Evolutionary conservation across 2,329 filamentous ascomycete genomes (phyloP).

Genomic region (Dactylonectria macrodidyma): DNA sequence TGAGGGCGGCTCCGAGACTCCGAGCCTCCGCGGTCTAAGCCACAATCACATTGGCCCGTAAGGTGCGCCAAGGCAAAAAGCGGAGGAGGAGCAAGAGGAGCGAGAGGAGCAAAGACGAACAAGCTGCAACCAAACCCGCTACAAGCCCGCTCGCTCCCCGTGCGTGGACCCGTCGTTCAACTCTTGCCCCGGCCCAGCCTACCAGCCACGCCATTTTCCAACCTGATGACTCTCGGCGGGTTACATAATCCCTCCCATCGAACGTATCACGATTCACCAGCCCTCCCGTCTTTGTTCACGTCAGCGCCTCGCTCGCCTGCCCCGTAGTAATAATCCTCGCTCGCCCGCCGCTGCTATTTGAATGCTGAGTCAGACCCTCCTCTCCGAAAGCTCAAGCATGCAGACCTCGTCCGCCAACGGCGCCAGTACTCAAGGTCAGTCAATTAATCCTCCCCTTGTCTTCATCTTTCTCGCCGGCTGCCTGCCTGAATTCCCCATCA

Average conservation of each 20-base stretch:
- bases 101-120: slow-evolving; percentile 25
- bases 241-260: slow-evolving; percentile 49
- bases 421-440: slow-evolving; percentile 53
- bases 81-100: background rate
- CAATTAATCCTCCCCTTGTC: slow-evolving; percentile 40
- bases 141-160: no score
- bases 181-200: slow-evolving; percentile 43
- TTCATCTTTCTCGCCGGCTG: slow-evolving; percentile 21
- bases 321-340: slow-evolving; percentile 50
- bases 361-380: slow-evolving; percentile 54
- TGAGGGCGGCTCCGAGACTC: slow-evolving; percentile 7
- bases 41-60: background rate
- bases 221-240: slow-evolving; percentile 42
- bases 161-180: background rate
- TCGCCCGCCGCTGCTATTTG: slow-evolving; percentile 45
- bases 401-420: slow-evolving; percentile 52
- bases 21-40: slow-evolving; percentile 21
- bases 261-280: slow-evolving; percentile 43
- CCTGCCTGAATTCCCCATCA: slow-evolving; percentile 33
- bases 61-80: slow-evolving; percentile 16
- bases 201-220: slow-evolving; percentile 51
- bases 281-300: slow-evolving; percentile 46
- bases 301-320: slow-evolving; percentile 48
- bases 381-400: slow-evolving; percentile 50
- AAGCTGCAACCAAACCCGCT: no score